A percentile compares a stretch with the other conserved stretches of the same genome.
Conservation (phyloP, 306 rosid genomes). For the Rosa lucieae region DNA sequence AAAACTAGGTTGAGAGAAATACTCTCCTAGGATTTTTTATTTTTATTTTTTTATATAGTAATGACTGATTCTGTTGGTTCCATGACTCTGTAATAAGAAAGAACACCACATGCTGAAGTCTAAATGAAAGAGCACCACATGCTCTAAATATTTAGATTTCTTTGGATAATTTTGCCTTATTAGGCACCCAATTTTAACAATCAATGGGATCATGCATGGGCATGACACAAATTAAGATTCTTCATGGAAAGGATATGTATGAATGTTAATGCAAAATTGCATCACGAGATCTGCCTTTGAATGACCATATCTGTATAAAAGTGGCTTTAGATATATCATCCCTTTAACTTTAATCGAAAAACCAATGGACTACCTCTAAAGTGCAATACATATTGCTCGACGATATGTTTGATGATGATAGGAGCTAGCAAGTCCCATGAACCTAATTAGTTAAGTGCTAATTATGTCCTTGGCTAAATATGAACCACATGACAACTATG, state of each 20-base stretch:
- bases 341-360: constrained; percentile 7
- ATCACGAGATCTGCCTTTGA: constrained; percentile 16
- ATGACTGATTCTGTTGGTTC: constrained; percentile 3
- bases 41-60: not conserved
- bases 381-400: constrained; percentile 12
- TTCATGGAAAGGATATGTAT: not conserved
- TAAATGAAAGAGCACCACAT: constrained; percentile 4
- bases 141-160: not conserved
- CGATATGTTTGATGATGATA: not conserved
- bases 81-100: constrained; percentile 1
- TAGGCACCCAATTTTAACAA: not conserved
- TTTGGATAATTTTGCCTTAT: not conserved
- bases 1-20: no score
- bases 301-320: constrained; percentile 16
- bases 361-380: constrained; percentile 13
- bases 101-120: not conserved
- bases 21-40: no score
- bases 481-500: not conserved
- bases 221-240: no score
- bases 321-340: constrained; percentile 10
- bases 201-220: not conserved
- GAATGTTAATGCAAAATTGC: constrained; percentile 9
- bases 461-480: not conserved
- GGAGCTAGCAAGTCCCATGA: not conserved
- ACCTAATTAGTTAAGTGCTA: not conserved